Evolutionary conservation across 1,284 basidiomycete genomes (phyloP), one percentile per base, ranked within the genome.

Genomic region (Leccinum colubrinum): DNA sequence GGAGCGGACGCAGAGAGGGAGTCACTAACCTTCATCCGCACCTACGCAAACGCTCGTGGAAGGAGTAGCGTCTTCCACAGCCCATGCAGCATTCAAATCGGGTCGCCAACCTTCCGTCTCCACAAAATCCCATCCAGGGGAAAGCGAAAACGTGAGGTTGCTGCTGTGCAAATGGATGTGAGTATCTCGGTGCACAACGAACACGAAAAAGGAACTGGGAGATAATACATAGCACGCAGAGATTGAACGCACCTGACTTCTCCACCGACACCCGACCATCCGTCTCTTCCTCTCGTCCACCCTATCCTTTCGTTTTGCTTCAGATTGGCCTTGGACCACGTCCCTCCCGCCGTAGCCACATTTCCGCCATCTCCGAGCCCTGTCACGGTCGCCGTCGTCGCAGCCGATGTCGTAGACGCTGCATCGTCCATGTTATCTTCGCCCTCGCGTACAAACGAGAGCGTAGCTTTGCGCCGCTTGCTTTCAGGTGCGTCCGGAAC

Each of bases 91-190:
- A 43, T 78, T 76, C 11, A 86, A 65, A 73, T 92, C 90, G 15
- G 84, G 80, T 60, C 86, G 78, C 91, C 90, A 92, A 63, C 87
- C 84, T 67, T 93, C 90, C 0, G 87, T 87, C 64, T 85, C 81
- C 6, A 92, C 83, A 65, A 91, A 92, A 0, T 76, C 72, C 89
- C 88, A 92, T 0, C 86, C 86, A 5, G 83, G 78, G 2, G 83
- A 81, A 27, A 93, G 83, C 4, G 86, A 83, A 65, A 92, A 91
- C 9, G 87, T 90, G 62, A 91, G 80, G 78, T 89, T 90, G 74
- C 88, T 91, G 77, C 87, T 90, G 62, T 54, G 60, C 68, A 39
- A 17, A 53, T 15, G 9, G 22, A 53, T 33, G 50, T 27, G 27
- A 53, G 52, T 33, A 53, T 30, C 4, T 43, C 37, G 3, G 64